These are phyloP conservation scores for Metschnikowia santaceciliae DNA, from an alignment of 805 yeast species.

Conservation along the genomic window DNA sequence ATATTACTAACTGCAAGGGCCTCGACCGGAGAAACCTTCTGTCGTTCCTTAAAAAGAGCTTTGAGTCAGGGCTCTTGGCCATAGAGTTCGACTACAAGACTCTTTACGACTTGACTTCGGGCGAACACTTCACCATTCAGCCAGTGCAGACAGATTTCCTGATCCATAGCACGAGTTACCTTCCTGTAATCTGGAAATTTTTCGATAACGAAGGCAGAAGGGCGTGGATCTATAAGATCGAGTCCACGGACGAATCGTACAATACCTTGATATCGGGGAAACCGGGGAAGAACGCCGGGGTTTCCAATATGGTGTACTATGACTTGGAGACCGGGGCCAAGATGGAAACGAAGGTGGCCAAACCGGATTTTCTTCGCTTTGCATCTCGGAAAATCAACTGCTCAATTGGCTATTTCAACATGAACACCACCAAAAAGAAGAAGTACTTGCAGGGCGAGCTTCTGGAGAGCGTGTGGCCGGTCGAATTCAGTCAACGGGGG, in stretches of 20 bases:
- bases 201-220: conserved; percentile 69
- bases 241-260: conserved; percentile 29
- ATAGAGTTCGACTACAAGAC: conserved; percentile 63
- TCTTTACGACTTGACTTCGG: conserved; percentile 46
- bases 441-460: conserved; percentile 26
- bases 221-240: conserved; percentile 67
- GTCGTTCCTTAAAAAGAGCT: conserved; percentile 26
- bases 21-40: conserved; percentile 54
- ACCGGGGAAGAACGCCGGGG: conserved; percentile 6
- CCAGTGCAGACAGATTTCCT: conserved; percentile 29
- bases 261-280: conserved; percentile 20
- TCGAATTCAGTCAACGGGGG: conserved; percentile 49
- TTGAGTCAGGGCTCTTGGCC: conserved; percentile 41
- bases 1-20: conserved; percentile 59
- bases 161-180: conserved; percentile 19
- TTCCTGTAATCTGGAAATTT: conserved; percentile 45
- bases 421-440: conserved; percentile 31
- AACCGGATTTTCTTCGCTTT: conserved; percentile 49
- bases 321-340: conserved; percentile 64
- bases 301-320: conserved; percentile 48
- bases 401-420: conserved; percentile 47
- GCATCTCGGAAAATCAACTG: conserved; percentile 53
- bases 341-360: conserved; percentile 42
- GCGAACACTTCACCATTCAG: conserved; percentile 28
- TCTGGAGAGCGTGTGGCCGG: conserved; percentile 47